A percentile compares a stretch with the other conserved stretches of the same genome.
Conservation (phyloP, 139 green algal genomes). For the Chlorella vulgaris region DNA sequence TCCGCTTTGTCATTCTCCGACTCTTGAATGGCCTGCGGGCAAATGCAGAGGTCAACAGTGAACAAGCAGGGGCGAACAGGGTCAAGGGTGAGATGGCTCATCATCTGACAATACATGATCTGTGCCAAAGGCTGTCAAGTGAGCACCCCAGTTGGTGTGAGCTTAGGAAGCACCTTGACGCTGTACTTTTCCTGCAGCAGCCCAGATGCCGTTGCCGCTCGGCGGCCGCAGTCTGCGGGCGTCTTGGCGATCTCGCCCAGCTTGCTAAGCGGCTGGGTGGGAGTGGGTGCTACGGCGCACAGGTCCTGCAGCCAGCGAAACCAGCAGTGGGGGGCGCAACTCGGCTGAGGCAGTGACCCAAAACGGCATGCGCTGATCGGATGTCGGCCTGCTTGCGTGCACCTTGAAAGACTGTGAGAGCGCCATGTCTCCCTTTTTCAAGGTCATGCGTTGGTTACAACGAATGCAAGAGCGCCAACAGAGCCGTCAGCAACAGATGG, state of each 20-base stretch:
- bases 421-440: not conserved
- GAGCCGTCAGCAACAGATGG: too few species aligned
- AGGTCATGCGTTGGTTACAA: not conserved
- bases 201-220: not conserved
- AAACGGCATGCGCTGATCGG: too few species aligned
- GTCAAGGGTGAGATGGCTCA: too few species aligned
- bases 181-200: constrained; percentile 40
- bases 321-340: not conserved
- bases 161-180: too few species aligned
- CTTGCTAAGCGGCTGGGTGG: constrained; percentile 34
- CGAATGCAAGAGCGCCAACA: too few species aligned
- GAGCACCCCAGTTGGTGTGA: not conserved
- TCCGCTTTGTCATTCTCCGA: constrained; percentile 48
- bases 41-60: too few species aligned
- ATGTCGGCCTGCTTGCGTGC: too few species aligned
- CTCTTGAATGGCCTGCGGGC: constrained; percentile 31
- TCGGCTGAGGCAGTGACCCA: too few species aligned
- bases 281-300: constrained; percentile 38
- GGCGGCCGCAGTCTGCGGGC: not conserved
- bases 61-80: too few species aligned
- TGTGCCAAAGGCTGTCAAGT: not conserved
- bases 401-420: constrained; percentile 37
- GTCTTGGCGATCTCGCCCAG: not conserved
- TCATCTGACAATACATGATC: too few species aligned
- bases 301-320: constrained; percentile 26